Conservation (phyloP, 2,329 filamentous ascomycete species). For the Colletotrichum sp. region DNA sequence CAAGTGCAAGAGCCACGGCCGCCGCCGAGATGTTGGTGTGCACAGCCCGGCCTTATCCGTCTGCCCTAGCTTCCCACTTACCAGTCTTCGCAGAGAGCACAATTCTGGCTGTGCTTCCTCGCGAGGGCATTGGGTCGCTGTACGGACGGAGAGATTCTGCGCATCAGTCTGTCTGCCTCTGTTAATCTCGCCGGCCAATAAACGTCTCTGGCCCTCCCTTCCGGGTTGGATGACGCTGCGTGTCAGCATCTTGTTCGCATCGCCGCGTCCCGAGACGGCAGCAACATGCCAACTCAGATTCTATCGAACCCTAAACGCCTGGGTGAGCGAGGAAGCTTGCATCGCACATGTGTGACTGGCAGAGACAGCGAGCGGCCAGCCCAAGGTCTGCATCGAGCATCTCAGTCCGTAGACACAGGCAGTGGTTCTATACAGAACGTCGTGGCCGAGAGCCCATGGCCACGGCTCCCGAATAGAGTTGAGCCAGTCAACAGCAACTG, state of each 20-base stretch:
- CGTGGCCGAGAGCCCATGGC: not conserved
- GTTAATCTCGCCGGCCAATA: not conserved
- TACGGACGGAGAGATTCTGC: conserved; percentile 1
- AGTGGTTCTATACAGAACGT: not conserved
- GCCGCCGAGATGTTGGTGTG: conserved; percentile 3
- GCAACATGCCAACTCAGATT: not conserved
- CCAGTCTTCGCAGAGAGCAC: not conserved
- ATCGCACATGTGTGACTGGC: conserved; percentile 10
- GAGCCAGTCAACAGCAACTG: not conserved
- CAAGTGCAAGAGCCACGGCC: not conserved
- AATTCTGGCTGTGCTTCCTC: not conserved
- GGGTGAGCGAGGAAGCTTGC: not conserved
- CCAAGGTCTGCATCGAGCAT: not conserved
- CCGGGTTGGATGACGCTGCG: not conserved
- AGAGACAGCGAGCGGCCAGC: not conserved
- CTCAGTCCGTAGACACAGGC: not conserved
- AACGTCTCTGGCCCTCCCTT: not conserved
- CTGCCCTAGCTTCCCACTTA: not conserved
- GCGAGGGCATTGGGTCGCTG: not conserved
- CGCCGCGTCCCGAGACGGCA: not conserved
- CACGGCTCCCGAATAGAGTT: not conserved
- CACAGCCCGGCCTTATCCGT: conserved; percentile 19
- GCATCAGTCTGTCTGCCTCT: not conserved
- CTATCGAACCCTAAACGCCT: not conserved
- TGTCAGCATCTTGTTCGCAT: conserved; percentile 12